Conservation (phyloP, 2,329 filamentous ascomycete species). For the Talaromyces piceae region DNA sequence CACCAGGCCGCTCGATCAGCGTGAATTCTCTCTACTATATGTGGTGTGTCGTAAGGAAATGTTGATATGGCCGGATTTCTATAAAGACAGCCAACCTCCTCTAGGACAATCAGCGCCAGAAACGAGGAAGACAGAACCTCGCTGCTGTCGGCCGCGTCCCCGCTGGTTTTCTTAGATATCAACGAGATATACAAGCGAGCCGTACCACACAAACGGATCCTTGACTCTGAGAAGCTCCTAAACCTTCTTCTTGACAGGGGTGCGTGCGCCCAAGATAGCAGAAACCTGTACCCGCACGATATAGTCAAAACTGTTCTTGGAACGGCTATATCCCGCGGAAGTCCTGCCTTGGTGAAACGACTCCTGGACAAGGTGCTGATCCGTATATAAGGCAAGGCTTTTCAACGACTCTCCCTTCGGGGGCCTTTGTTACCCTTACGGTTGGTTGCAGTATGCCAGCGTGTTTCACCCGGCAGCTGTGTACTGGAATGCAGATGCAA, state of each 20-base stretch:
- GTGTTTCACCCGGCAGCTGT: slow-evolving; percentile 1
- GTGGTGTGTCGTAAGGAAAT: slow-evolving; percentile 11
- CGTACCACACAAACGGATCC: neutral
- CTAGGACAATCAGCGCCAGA: slow-evolving; percentile 8
- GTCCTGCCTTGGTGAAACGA: slow-evolving; percentile 12
- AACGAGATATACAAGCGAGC: neutral
- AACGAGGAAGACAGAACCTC: neutral
- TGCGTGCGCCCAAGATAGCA: neutral
- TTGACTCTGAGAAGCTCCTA: neutral
- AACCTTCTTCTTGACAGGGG: slow-evolving; percentile 4
- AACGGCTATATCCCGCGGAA: slow-evolving; percentile 11
- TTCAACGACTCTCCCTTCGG: neutral
- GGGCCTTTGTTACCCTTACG: neutral
- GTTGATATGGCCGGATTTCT: slow-evolving; percentile 12
- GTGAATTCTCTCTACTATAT: slow-evolving; percentile 5
- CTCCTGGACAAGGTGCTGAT: slow-evolving; percentile 15
- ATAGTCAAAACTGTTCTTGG: slow-evolving; percentile 1
- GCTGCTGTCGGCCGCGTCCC: neutral
- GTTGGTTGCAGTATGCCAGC: neutral
- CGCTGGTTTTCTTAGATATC: neutral
- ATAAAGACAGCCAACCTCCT: slow-evolving; percentile 13
- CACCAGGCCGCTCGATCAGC: slow-evolving; percentile 3
- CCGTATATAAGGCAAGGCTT: slow-evolving; percentile 8
- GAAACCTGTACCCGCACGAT: neutral
- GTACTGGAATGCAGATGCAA: slow-evolving; percentile 7